These are phyloP conservation scores for Pichia rugopelliculosa DNA, from an alignment of 805 yeast genomes.

Conservation along the genomic window DNA sequence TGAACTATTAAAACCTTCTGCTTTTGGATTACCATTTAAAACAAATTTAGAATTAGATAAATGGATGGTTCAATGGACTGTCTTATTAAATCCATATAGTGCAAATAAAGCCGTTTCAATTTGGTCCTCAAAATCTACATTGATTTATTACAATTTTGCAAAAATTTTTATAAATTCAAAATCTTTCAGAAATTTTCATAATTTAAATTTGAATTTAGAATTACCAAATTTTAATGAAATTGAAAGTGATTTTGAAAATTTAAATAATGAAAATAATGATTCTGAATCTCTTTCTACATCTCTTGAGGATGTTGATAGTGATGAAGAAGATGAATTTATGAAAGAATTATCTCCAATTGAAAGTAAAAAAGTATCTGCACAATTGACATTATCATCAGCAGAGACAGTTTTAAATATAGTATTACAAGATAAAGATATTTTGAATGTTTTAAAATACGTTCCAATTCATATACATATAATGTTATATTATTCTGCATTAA, in stretches of 20 bases:
- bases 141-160: slow-evolving; percentile 67
- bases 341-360: slow-evolving; percentile 22
- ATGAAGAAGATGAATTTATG: slow-evolving; percentile 6
- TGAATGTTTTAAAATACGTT: slow-evolving; percentile 48
- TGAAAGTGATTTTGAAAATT: slow-evolving; percentile 15
- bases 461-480: slow-evolving; percentile 70
- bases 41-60: slow-evolving; percentile 60
- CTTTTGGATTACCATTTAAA: slow-evolving; percentile 62
- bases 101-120: slow-evolving; percentile 38
- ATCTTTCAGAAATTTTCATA: slow-evolving; percentile 38
- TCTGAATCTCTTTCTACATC: slow-evolving; percentile 1
- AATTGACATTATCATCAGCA: slow-evolving; percentile 57
- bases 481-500: slow-evolving; percentile 59
- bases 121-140: slow-evolving; percentile 65
- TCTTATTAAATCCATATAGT: slow-evolving; percentile 51
- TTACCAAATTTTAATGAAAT: slow-evolving; percentile 22
- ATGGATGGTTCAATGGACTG: slow-evolving; percentile 82
- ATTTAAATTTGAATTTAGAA: slow-evolving; percentile 25
- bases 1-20: slow-evolving; percentile 51
- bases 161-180: slow-evolving; percentile 60
- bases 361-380: slow-evolving; percentile 27
- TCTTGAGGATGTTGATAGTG: slow-evolving; percentile 15
- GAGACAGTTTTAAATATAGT: slow-evolving; percentile 53
- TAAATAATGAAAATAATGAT: slow-evolving; percentile 27
- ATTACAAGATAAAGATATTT: slow-evolving; percentile 50